Percentiles rank a stretch among this genome's conserved stretches.
These are phyloP conservation scores for Pestalotiopsis sp. DNA, from an alignment of 2,329 filamentous ascomycete species.

Conservation along the genomic window DNA sequence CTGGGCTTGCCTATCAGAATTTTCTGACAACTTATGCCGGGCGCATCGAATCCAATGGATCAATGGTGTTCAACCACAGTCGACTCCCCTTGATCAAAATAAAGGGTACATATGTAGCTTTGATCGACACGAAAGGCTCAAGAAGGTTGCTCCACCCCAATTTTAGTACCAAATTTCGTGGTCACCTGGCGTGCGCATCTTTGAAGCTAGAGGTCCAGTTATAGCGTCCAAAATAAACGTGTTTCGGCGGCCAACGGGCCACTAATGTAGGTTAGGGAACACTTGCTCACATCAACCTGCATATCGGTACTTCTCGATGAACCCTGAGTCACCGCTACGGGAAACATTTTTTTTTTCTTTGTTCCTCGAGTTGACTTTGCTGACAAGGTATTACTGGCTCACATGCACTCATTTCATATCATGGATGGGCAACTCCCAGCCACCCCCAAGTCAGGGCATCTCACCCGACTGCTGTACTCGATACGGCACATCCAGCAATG, in stretches of 20 bases:
- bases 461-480: neutral
- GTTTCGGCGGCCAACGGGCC: constrained; percentile 26
- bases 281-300: constrained; percentile 3
- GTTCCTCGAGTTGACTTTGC: neutral
- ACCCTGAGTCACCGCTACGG: constrained; percentile 10
- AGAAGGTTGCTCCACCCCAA: constrained; percentile 22
- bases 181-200: constrained; percentile 24
- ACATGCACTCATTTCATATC: neutral
- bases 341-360: neutral
- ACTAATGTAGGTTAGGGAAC: constrained; percentile 10
- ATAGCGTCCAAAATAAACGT: constrained; percentile 30
- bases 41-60: neutral
- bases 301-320: constrained; percentile 23
- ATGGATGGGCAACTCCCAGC: neutral
- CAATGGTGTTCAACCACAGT: constrained; percentile 2
- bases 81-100: neutral
- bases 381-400: neutral
- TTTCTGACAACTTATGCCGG: constrained; percentile 10
- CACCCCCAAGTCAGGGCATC: neutral
- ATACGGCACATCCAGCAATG: neutral
- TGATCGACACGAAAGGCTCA: constrained; percentile 24
- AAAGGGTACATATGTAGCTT: constrained; percentile 11
- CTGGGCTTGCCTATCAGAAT: constrained; percentile 15
- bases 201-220: constrained; percentile 21
- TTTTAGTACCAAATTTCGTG: constrained; percentile 23